Percentiles rank a stretch among this genome's conserved stretches.
Evolutionary conservation across 352 stramenopile genomes (phyloP).

Genomic region (Phytophthora cryptogea): DNA sequence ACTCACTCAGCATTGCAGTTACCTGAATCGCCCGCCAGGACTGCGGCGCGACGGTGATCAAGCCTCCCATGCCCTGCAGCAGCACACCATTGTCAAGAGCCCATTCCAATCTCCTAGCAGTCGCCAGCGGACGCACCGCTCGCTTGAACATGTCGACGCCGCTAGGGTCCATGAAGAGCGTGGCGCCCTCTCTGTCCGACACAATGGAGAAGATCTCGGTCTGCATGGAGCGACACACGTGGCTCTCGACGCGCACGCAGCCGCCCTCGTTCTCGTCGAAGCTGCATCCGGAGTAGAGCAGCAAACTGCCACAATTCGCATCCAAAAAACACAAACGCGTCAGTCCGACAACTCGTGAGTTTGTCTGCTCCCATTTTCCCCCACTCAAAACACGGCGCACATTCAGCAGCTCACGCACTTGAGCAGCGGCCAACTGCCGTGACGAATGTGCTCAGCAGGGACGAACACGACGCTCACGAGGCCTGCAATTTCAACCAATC

Average conservation of each 20-base stretch:
- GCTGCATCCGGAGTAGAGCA: conserved; percentile 82
- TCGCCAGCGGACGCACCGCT: conserved; percentile 42
- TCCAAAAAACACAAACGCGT: conserved; percentile 2
- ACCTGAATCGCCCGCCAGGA: conserved; percentile 84
- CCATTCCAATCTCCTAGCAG: too few relatives aligned
- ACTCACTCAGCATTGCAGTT: conserved; percentile 3
- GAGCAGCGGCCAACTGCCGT: conserved; percentile 82
- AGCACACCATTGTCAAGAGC: background rate
- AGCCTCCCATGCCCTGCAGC: conserved; percentile 58
- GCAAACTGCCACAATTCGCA: conserved; percentile 41
- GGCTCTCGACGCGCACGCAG: conserved; percentile 43
- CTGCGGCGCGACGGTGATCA: conserved; percentile 74
- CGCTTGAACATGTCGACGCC: conserved; percentile 82
- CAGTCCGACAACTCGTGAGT: background rate
- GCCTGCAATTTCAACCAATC: conserved; percentile 36
- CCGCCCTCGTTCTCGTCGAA: conserved; percentile 75
- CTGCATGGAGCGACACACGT: conserved; percentile 79
- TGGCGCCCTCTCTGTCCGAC: conserved; percentile 73
- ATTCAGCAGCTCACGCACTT: conserved; percentile 59
- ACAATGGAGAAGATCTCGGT: conserved; percentile 88
- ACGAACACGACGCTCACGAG: conserved; percentile 84
- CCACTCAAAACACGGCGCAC: conserved; percentile 15
- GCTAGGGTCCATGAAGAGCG: conserved; percentile 85
- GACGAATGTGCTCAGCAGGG: conserved; percentile 62
- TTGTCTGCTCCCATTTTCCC: background rate